Evolutionary conservation across 192 early-diverging fungal species (phyloP), one percentile per base, ranked within the genome.

Genomic region (Linnemannia hyalina): DNA sequence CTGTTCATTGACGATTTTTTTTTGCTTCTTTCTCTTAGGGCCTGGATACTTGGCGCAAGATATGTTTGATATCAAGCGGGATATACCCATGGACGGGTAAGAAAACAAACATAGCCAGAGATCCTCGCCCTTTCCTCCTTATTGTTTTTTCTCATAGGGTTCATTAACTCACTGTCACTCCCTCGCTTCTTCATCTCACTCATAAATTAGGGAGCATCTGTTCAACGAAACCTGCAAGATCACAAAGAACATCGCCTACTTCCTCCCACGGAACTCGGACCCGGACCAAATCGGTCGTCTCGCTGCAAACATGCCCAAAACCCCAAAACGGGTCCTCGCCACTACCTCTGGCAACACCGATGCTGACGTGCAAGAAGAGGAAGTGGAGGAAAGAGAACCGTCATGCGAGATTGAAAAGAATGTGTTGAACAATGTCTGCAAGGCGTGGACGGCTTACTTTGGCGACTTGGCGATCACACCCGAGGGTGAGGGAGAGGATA

Each of bases 331-430:
- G 2, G n/a, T 0, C 55, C 22, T 60, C n/a, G 29, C 52, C 52
- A 6, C n/a, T 26, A 26, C n/a, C 55, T 26, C 55, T 23, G 60
- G 35, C 60, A 6, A 26, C 57, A 26, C 22, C 57, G 2, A 26
- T 26, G 57, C n/a, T 10, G 57, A 11, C 22, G 9, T 10, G 9
- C 11, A 46, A 32, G 60, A 32, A 13, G 29, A 65, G 8, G 60
- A 65, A 13, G 60, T 3, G 4, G 26, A 32, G 18, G 92, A 88
- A n/a, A 87, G 88, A 6, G 93, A 90, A 4, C 79, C 81, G 1
- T 75, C 80, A 10, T 97, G 96, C 76, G 97, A 99, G 78, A 88
- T 97, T 23, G 97, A 99, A 87, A 86, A 94, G 76, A 95, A 95
- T 79, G 92, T 91, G 57, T 78, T 97, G 6, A 91, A 92, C 73